Conservation (phyloP, 2,329 filamentous ascomycete genomes). For the Meredithiella fracta region DNA sequence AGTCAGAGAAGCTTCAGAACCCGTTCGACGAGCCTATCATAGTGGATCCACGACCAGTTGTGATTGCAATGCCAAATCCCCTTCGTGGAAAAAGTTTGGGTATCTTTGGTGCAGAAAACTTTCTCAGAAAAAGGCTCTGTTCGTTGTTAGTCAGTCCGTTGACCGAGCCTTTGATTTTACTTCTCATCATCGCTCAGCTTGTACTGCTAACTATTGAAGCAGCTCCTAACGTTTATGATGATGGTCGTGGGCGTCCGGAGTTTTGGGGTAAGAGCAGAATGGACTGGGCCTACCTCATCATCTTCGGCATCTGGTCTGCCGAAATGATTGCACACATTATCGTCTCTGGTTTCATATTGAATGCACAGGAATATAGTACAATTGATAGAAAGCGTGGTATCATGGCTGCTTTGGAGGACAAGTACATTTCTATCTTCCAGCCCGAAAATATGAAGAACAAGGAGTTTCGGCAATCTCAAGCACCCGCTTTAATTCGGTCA, state of each 20-base stretch:
- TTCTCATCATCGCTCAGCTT: slow-evolving; percentile 77
- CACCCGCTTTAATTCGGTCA: slow-evolving; percentile 6
- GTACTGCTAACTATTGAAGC: slow-evolving; percentile 78
- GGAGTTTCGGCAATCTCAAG: slow-evolving; percentile 31
- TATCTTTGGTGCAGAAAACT: slow-evolving; percentile 65
- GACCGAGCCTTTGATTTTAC: slow-evolving; percentile 70
- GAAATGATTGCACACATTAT: slow-evolving; percentile 72
- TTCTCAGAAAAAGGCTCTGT: slow-evolving; percentile 57
- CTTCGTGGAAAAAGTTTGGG: slow-evolving; percentile 74
- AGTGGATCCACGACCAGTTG: slow-evolving; percentile 15
- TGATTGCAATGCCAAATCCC: slow-evolving; percentile 41
- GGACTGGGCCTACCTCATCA: slow-evolving; percentile 63
- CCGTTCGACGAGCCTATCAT: slow-evolving; percentile 14
- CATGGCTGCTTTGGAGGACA: slow-evolving; percentile 55
- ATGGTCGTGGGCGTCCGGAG: slow-evolving; percentile 41
- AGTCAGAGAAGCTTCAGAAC: slow-evolving; percentile 12
- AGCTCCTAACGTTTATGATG: slow-evolving; percentile 49
- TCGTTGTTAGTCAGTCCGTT: slow-evolving; percentile 72
- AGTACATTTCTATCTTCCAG: slow-evolving; percentile 65
- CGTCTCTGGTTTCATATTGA: slow-evolving; percentile 84
- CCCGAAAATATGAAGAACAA: slow-evolving; percentile 54
- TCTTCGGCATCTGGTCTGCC: slow-evolving; percentile 81
- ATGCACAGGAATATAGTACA: slow-evolving; percentile 81
- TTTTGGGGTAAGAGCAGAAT: slow-evolving; percentile 52
- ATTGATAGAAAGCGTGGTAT: slow-evolving; percentile 65